phyloP scores from a whole-genome alignment of 345 rosid species.

The Citrus sp. region DNA sequence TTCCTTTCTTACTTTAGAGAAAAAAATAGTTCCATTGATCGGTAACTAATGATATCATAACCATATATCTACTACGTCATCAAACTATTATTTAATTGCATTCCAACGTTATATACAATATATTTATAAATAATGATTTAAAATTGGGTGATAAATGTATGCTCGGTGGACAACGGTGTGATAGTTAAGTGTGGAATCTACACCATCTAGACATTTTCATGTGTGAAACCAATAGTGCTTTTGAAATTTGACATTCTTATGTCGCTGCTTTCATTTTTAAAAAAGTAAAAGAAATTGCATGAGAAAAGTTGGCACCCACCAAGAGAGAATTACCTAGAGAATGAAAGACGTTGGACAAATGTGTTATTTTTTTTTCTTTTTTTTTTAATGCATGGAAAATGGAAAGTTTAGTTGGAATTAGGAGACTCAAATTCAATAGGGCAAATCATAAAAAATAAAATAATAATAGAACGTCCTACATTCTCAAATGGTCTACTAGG shows the following conservation, averaged over 20 bases:
- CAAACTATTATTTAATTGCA: too few relatives aligned
- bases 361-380: background rate
- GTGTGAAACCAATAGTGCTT: background rate
- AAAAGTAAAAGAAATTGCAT: background rate
- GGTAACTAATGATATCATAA: too few relatives aligned
- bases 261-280: background rate
- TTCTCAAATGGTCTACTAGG: background rate
- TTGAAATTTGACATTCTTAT: background rate
- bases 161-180: background rate
- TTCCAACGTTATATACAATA: too few relatives aligned
- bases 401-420: background rate
- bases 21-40: background rate
- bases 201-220: background rate
- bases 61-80: too few relatives aligned
- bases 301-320: conserved; percentile 23
- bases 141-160: too few relatives aligned
- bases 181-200: background rate
- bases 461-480: background rate
- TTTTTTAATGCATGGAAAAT: background rate
- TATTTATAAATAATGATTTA: too few relatives aligned
- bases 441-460: background rate
- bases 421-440: background rate
- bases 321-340: conserved; percentile 24
- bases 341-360: conserved; percentile 8
- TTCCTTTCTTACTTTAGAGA: too few relatives aligned